Conservation (phyloP, 768 basidiomycete species). For the Gymnopilus dilepis region DNA sequence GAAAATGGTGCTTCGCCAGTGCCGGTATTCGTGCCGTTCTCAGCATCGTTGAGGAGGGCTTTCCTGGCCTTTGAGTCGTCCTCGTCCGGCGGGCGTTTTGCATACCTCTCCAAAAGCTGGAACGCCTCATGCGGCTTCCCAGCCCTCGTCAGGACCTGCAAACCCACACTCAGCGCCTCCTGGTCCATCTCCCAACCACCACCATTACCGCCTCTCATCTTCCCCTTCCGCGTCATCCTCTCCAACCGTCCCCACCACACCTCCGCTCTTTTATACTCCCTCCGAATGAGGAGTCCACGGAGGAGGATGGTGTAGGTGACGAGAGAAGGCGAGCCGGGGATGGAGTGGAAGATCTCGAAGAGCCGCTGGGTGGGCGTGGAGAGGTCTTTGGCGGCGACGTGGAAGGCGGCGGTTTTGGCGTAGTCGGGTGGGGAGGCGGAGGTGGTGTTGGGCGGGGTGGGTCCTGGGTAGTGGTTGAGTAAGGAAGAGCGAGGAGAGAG, state of each 20-base stretch:
- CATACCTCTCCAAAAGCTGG: conserved; percentile 50
- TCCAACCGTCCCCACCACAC: conserved; percentile 22
- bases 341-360: conserved; percentile 40
- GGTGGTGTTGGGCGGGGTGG: not conserved
- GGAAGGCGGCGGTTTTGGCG: conserved; percentile 52
- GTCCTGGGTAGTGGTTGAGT: not conserved
- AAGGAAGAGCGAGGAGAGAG: too few species aligned
- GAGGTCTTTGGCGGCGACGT: conserved; percentile 48
- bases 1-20: too few species aligned
- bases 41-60: too few species aligned
- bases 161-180: conserved; percentile 52
- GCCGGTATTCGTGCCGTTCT: too few species aligned
- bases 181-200: conserved; percentile 47
- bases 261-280: conserved; percentile 44
- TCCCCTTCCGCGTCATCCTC: not conserved
- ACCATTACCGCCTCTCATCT: conserved; percentile 8
- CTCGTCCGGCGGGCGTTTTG: conserved; percentile 13
- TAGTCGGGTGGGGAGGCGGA: conserved; percentile 26
- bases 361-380: conserved; percentile 37
- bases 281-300: conserved; percentile 53
- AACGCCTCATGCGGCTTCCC: conserved; percentile 55
- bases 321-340: conserved; percentile 43
- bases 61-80: too few species aligned
- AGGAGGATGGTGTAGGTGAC: conserved; percentile 61
- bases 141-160: conserved; percentile 51